Base-by-base conservation (phyloP, 202 grass and related monocot genomes). In the Panicum virgatum region DNA sequence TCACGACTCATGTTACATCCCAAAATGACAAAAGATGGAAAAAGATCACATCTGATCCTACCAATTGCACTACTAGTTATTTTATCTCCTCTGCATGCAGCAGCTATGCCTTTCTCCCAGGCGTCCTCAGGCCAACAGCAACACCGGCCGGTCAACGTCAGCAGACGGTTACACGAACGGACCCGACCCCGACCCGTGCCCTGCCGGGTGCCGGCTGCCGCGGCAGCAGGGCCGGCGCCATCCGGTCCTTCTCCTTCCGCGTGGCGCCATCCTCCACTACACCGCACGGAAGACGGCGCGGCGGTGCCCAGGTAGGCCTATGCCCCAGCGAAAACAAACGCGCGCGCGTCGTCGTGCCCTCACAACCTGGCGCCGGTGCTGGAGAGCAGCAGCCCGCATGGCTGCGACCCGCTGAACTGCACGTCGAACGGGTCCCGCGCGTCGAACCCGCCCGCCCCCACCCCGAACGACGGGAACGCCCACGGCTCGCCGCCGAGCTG, bases 351-450 rank as follows among this genome's bases (percentile, higher is more conserved):
- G 25, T 29, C 32, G 19, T 9, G 5, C 7, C 9, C 5, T 84
- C 87, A 89, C 83, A 90, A 69, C 53, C 88, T 83, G 7, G 80
- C 75, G 43, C 75, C 86, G 23, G 82, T 86, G 83, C 70, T 84
- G 11, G 91, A 88, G 75, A 86, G 82, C 53, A 90, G 86, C 73
- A 93, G 66, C 60, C 96, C 88, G 60, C 82, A 87, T 57, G 80
- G 54, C 86, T 93, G 90, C 44, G 82, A 84, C 27, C 80, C 75
- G 72, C 52, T 65, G 57, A 80, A 87, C 63, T 78, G 88, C 85
- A 78, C 52, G 72, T 94, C 84, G 51, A 80, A 91, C 1, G 84
- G 75, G 78, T 84, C 83, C 73, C 88, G 84, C 14, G 80, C 58
- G 50, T 75, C 80, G 47, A 82, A 85, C 54, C 68, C 80, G 27